phyloP scores from a whole-genome alignment of 176 grass and related monocot species.

The Oropetium thomaeum region DNA sequence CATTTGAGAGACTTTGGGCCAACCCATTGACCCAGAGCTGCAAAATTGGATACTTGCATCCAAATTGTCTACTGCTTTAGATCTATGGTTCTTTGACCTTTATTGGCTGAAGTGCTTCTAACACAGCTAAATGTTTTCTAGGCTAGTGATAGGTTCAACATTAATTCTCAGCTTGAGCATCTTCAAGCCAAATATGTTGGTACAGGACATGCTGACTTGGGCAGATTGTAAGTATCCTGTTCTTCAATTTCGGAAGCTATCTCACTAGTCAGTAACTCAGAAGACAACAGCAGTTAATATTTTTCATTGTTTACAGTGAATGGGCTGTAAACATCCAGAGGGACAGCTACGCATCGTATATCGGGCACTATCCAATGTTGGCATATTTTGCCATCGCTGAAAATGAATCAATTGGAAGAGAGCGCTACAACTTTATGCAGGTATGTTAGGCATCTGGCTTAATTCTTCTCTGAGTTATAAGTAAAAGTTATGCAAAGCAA shows the following conservation, averaged over 20 bases:
- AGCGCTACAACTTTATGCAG: conserved; percentile 93
- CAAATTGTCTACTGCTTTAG: neutral
- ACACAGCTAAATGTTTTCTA: conserved; percentile 29
- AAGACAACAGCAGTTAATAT: neutral
- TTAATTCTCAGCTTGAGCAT: conserved; percentile 98
- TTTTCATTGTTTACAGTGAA: conserved; percentile 60
- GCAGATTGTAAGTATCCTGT: conserved; percentile 66
- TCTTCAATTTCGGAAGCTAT: neutral
- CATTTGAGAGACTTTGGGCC: too few relatives aligned
- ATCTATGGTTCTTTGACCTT: neutral
- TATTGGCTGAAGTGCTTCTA: neutral
- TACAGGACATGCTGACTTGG: conserved; percentile 87
- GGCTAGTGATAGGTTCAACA: conserved; percentile 97
- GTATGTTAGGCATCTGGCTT: conserved; percentile 33
- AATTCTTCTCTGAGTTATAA: neutral
- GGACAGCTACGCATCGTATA: conserved; percentile 91
- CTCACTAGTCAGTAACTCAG: neutral
- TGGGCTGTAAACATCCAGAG: conserved; percentile 95
- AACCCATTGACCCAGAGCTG: too few relatives aligned
- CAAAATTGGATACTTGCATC: neutral
- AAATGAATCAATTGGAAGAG: conserved; percentile 95
- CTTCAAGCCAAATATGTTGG: conserved; percentile 98
- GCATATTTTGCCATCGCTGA: conserved; percentile 83
- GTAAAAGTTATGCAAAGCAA: neutral
- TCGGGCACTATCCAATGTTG: conserved; percentile 84